Evolutionary conservation across 225 moss, liverwort and hornwort species (phyloP), one percentile per base, ranked within the genome.

Genomic region (Neckera pumila): DNA sequence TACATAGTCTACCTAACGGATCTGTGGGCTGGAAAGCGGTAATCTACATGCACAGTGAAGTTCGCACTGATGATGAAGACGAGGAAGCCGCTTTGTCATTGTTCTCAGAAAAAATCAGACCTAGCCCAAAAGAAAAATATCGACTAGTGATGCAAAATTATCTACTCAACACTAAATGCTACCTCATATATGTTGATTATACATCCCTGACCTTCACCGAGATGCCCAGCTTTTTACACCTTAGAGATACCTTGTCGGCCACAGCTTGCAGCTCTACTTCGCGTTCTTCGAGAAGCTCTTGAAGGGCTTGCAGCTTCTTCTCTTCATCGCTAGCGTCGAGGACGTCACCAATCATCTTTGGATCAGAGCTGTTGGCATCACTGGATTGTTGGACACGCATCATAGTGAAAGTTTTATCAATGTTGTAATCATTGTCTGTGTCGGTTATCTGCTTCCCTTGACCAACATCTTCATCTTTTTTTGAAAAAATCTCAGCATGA

Each of bases 381-480:
- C n/a, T n/a, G n/a, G 66, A 83, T 15, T 89, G 87, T 5, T 53
- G 83, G 6, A 25, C 63, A 47, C 91, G 95, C 91, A 94, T 89
- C 99, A 99, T 99, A 8, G 90, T 90, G 87, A 99, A 99, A 40
- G 99, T 99, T 56, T 96, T 96, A 21, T 96, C 92, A 28, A 90
- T 96, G 87, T 96, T 93, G 57, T 93, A 95, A 63, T 92, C 93
- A 83, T 96, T 99, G 16, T 90, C 91, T 21, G 95, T 96, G 85
- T 97, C 96, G 21, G 88, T 64, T 36, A 99, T 87, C 51, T 88
- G 93, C 94, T 99, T 99, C 74, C 94, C 94, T 53, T 43, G 90
- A 34, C 92, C 89, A 53, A 90, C 94, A 45, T 91, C 93, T 77
- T 92, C 89, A 10, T 91, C 94, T 15, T 92, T 90, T 61, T 96